Evolutionary conservation across 352 stramenopile species (phyloP).

Genomic region (Plasmopara muralis): DNA sequence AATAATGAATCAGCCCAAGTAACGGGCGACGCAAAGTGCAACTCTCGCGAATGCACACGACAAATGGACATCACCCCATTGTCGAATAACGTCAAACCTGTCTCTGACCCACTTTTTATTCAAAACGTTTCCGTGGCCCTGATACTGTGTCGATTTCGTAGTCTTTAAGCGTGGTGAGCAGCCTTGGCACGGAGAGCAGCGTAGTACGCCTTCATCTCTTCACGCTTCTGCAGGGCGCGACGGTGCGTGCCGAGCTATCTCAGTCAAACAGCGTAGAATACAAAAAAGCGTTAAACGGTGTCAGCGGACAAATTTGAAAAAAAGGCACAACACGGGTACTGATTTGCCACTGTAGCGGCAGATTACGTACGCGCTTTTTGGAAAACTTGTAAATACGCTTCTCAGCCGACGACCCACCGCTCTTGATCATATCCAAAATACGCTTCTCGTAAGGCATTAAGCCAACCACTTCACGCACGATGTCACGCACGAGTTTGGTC

Average conservation of each 20-base stretch:
- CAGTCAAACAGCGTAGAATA: constrained; percentile 3
- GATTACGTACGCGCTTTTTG: constrained; percentile 90
- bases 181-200: constrained; percentile 93
- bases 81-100: constrained; percentile 20
- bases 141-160: constrained; percentile 37
- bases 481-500: constrained; percentile 91
- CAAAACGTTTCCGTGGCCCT: constrained; percentile 31
- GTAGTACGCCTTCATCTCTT: constrained; percentile 99
- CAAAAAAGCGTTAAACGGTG: background rate
- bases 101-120: constrained; percentile 22
- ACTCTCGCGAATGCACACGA: constrained; percentile 17
- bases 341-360: background rate
- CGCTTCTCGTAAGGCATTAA: constrained; percentile 99
- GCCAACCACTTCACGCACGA: constrained; percentile 97
- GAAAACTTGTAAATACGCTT: constrained; percentile 99
- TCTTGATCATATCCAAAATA: constrained; percentile 99
- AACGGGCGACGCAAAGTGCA: constrained; percentile 14
- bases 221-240: constrained; percentile 95
- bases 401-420: constrained; percentile 92
- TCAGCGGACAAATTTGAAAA: background rate
- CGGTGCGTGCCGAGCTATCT: constrained; percentile 95
- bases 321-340: background rate
- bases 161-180: constrained; percentile 60
- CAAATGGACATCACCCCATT: constrained; percentile 25
- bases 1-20: constrained; percentile 57